A percentile compares a stretch with the other conserved stretches of the same genome.
These are phyloP conservation scores for Kregervanrija fluxuum DNA, from an alignment of 805 yeast genomes.

Conservation along the genomic window DNA sequence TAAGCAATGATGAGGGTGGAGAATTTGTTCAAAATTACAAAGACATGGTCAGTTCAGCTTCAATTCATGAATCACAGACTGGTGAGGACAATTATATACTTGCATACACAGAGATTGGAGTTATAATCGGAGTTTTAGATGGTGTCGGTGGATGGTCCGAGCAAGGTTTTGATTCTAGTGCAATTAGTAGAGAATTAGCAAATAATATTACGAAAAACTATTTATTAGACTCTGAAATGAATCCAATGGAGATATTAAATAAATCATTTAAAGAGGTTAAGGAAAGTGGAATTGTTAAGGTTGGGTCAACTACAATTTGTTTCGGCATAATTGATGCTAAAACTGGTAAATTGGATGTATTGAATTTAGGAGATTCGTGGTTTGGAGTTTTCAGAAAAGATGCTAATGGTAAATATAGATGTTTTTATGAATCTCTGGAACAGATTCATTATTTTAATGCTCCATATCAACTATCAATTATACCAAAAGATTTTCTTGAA, in stretches of 20 bases:
- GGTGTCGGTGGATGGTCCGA: constrained; percentile 99
- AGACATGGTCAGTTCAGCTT: constrained; percentile 15
- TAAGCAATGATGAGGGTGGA: constrained; percentile 18
- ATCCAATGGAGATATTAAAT: constrained; percentile 44
- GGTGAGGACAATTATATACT: constrained; percentile 75
- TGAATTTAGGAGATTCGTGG: constrained; percentile 94
- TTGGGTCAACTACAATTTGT: constrained; percentile 93
- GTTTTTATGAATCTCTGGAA: constrained; percentile 60
- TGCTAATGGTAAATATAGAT: constrained; percentile 25
- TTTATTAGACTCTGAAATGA: constrained; percentile 16
- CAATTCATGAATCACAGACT: constrained; percentile 43
- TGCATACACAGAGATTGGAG: constrained; percentile 33
- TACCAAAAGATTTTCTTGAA: constrained; percentile 55
- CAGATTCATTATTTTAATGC: constrained; percentile 89
- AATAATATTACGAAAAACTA: constrained; percentile 39
- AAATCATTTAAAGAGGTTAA: constrained; percentile 50
- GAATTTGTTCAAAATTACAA: constrained; percentile 21
- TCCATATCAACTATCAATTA: constrained; percentile 83
- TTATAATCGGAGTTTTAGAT: constrained; percentile 81
- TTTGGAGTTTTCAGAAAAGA: constrained; percentile 67
- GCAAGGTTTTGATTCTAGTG: constrained; percentile 83
- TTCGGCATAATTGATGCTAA: constrained; percentile 60
- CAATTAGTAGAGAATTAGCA: constrained; percentile 77
- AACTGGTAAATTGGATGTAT: constrained; percentile 48
- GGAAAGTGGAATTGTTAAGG: constrained; percentile 54